Evolutionary conservation across 2,329 filamentous ascomycete species (phyloP), one percentile per base, ranked within the genome.

Genomic region (Albophoma yamanashiensis): DNA sequence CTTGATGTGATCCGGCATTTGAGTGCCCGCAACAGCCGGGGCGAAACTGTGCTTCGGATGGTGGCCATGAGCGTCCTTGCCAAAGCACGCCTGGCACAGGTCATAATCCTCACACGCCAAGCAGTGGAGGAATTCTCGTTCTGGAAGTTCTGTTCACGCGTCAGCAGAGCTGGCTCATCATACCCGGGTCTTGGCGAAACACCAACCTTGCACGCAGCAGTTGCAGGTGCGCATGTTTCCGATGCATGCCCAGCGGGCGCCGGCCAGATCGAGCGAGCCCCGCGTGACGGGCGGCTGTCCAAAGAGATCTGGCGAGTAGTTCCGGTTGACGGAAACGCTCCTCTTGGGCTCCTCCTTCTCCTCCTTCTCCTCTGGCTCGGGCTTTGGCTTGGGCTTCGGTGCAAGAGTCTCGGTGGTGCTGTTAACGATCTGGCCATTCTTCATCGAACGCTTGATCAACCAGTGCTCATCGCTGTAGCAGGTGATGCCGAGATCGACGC

Each of bases 401-500:
- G 84, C 79, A 61, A 96, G 81, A 31, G 82, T 89, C 75, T 96
- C 90, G 1, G 92, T 97, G 27, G 84, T 91, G 79, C 92, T 97
- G 74, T 86, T 91, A 65, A 91, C 83, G 60, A 97, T 87, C 64
- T 85, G 80, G 57, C 92, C 93, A 61, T 92, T 82, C 68, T 87
- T 81, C 63, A 96, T 84, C 64, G 85, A 86, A 61, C 94, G 88
- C 83, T 96, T 97, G 73, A 97, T 93, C 74, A 99, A 80, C 92
- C 92, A 97, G 76, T 99, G 94, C 64, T 85, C 83, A 38, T 87
- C 82, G 60, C 87, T 87, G 63, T 86, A 83, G 78, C 95, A 99
- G 47, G 89, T 83, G 61, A 89, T 80, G 64, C 92, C 92, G 50
- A 80, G 77, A 57, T 86, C 82, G 56, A 97, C 85, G 69, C 94